These are phyloP conservation scores for Fusarium lyarnte DNA, from an alignment of 2,329 filamentous ascomycete genomes.

Conservation along the genomic window DNA sequence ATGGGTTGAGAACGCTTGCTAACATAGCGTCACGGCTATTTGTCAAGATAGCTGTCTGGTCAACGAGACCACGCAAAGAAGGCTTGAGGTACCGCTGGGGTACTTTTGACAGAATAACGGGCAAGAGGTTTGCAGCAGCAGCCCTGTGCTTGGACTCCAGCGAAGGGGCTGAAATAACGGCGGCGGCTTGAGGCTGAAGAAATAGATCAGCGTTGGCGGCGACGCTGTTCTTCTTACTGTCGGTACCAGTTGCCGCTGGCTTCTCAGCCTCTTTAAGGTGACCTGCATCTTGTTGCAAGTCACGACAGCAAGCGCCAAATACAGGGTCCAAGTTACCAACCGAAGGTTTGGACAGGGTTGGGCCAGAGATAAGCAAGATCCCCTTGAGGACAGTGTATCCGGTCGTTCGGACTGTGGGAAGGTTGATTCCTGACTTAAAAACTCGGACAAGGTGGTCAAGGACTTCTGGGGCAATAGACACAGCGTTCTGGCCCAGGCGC, in stretches of 20 bases:
- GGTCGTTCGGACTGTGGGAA: slow-evolving; percentile 64
- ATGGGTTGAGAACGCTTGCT: slow-evolving; percentile 83
- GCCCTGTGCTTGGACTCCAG: slow-evolving; percentile 58
- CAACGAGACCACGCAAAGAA: slow-evolving; percentile 77
- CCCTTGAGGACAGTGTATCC: slow-evolving; percentile 68
- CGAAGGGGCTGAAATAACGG: slow-evolving; percentile 45
- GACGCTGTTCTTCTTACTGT: slow-evolving; percentile 52
- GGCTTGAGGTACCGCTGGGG: slow-evolving; percentile 75
- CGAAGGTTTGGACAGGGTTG: slow-evolving; percentile 71
- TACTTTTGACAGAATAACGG: slow-evolving; percentile 68
- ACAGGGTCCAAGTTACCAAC: slow-evolving; percentile 70
- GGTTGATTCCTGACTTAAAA: slow-evolving; percentile 67
- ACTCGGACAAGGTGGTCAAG: slow-evolving; percentile 78
- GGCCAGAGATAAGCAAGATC: slow-evolving; percentile 70
- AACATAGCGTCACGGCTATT: slow-evolving; percentile 77
- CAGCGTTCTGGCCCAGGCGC: slow-evolving; percentile 66
- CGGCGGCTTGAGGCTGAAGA: slow-evolving; percentile 56
- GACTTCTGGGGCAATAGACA: slow-evolving; percentile 70
- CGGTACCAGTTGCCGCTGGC: slow-evolving; percentile 43
- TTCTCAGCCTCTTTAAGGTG: slow-evolving; percentile 55
- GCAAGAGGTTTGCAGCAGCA: slow-evolving; percentile 71
- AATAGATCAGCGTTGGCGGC: slow-evolving; percentile 78
- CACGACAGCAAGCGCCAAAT: slow-evolving; percentile 76
- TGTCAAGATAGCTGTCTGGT: slow-evolving; percentile 81
- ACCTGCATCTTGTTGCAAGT: slow-evolving; percentile 69